These are phyloP conservation scores for Huntiella decipiens DNA, from an alignment of 2,329 filamentous ascomycete species.

Conservation along the genomic window DNA sequence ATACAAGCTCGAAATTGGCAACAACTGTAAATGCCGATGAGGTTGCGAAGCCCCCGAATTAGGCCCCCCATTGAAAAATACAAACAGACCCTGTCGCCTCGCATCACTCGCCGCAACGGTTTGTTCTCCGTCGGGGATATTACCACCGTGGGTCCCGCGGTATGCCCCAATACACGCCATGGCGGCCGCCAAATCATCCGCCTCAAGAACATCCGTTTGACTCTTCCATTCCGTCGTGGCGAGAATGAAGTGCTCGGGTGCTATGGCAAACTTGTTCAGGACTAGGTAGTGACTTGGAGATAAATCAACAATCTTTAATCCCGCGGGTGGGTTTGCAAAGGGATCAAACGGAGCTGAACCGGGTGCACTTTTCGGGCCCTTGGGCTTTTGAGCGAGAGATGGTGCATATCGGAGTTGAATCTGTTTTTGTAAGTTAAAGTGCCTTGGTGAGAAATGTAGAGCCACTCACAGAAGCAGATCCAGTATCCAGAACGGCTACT, in stretches of 20 bases:
- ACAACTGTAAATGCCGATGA: constrained; percentile 53
- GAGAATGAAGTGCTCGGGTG: constrained; percentile 53
- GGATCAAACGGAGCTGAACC: constrained; percentile 31
- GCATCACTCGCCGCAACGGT: constrained; percentile 5
- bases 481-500: constrained; percentile 27
- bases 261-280: constrained; percentile 58
- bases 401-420: constrained; percentile 58
- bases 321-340: constrained; percentile 36
- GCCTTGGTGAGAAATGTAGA: not conserved
- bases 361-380: constrained; percentile 18
- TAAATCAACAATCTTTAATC: constrained; percentile 34
- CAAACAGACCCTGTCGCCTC: constrained; percentile 28
- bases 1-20: constrained; percentile 45
- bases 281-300: constrained; percentile 41
- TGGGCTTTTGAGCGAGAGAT: constrained; percentile 48
- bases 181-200: constrained; percentile 39
- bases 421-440: constrained; percentile 20
- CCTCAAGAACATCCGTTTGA: constrained; percentile 46
- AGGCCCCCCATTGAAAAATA: constrained; percentile 51
- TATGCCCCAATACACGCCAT: constrained; percentile 44
- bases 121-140: constrained; percentile 11
- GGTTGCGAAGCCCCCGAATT: constrained; percentile 54
- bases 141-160: constrained; percentile 15
- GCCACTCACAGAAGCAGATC: constrained; percentile 24
- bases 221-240: constrained; percentile 42